Percentiles rank a stretch among this genome's conserved stretches.
These are phyloP conservation scores for Tolypocladium ophioglossoides DNA, from an alignment of 2,329 filamentous ascomycete genomes.

Conservation along the genomic window DNA sequence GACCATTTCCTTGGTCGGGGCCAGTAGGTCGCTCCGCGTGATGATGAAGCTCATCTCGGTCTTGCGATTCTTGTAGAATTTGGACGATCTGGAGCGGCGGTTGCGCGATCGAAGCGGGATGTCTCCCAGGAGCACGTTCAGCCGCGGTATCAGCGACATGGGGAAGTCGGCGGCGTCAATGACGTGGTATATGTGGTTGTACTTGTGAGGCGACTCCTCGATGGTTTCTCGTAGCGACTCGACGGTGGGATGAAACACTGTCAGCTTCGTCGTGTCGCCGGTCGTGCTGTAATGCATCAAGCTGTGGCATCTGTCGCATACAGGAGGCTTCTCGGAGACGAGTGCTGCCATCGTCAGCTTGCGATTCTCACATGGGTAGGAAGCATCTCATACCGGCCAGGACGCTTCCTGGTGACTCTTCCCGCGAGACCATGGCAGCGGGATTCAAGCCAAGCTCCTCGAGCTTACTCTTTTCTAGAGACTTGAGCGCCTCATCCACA, in stretches of 20 bases:
- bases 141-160: conserved; percentile 75
- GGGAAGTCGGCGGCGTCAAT: conserved; percentile 95
- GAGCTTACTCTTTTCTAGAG: conserved; percentile 29
- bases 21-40: conserved; percentile 77
- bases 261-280: conserved; percentile 26
- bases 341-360: conserved; percentile 3
- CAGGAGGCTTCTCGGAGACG: conserved; percentile 32
- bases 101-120: conserved; percentile 71
- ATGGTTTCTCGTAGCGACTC: conserved; percentile 76
- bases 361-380: neutral
- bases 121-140: conserved; percentile 59
- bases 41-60: conserved; percentile 85
- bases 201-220: conserved; percentile 75
- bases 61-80: conserved; percentile 56
- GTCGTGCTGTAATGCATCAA: conserved; percentile 67
- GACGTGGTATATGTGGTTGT: conserved; percentile 93
- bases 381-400: conserved; percentile 1
- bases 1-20: conserved; percentile 72
- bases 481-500: conserved; percentile 32
- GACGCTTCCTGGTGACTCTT: conserved; percentile 9
- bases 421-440: conserved; percentile 22
- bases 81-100: conserved; percentile 57
- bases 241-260: conserved; percentile 73
- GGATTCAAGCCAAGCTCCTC: conserved; percentile 36
- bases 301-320: conserved; percentile 83